These are phyloP conservation scores for Xanthoceras sorbifolium DNA, from an alignment of 345 rosid genomes.

Conservation along the genomic window DNA sequence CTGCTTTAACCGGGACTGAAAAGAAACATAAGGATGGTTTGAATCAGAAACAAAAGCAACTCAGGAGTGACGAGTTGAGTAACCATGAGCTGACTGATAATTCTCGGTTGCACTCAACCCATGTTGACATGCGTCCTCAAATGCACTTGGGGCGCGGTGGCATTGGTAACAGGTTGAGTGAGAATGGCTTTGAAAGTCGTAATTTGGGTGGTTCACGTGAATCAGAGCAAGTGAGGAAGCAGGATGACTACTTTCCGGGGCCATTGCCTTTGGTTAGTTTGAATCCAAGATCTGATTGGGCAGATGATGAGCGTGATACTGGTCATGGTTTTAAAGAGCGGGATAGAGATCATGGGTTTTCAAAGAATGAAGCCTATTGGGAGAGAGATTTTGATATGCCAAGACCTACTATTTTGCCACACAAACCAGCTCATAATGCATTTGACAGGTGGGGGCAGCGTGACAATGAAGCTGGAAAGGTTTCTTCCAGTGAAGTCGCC, in stretches of 20 bases:
- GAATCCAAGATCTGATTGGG: slow-evolving; percentile 97
- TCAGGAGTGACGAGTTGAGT: slow-evolving; percentile 37
- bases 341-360: slow-evolving; percentile 63
- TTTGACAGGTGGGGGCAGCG: slow-evolving; percentile 61
- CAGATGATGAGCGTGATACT: slow-evolving; percentile 99
- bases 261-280: slow-evolving; percentile 76
- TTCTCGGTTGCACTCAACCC: slow-evolving; percentile 33
- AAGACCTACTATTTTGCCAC: slow-evolving; percentile 58
- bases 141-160: slow-evolving; percentile 46
- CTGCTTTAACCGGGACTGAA: slow-evolving; percentile 48
- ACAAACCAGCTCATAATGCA: slow-evolving; percentile 51
- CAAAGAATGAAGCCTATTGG: slow-evolving; percentile 68
- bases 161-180: slow-evolving; percentile 38
- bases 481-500: slow-evolving; percentile 60
- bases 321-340: slow-evolving; percentile 62
- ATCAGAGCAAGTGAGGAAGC: slow-evolving; percentile 54
- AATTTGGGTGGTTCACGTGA: slow-evolving; percentile 39
- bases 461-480: slow-evolving; percentile 62
- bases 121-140: slow-evolving; percentile 65
- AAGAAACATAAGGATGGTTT: slow-evolving; percentile 79
- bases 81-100: slow-evolving; percentile 42
- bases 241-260: slow-evolving; percentile 61
- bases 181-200: slow-evolving; percentile 37
- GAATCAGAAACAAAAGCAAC: slow-evolving; percentile 69
- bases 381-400: slow-evolving; percentile 77